Percentiles rank a stretch among this genome's conserved stretches.
Conservation (phyloP, 2,329 filamentous ascomycete genomes). For the Verticillium tricorpus region DNA sequence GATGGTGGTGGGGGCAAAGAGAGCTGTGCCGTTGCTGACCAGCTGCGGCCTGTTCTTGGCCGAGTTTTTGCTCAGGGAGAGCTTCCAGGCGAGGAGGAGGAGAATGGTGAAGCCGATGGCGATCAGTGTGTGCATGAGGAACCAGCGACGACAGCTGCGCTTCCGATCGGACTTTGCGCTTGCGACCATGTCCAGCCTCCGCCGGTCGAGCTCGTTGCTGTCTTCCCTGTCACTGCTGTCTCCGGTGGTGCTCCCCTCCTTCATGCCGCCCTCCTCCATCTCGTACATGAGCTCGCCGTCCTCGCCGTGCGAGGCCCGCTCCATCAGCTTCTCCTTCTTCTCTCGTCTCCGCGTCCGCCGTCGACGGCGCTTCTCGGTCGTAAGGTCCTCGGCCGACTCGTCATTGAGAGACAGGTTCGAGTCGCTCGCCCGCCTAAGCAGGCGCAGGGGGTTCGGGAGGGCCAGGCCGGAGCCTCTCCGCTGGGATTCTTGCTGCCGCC, state of each 20-base stretch:
- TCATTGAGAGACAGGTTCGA: constrained; percentile 29
- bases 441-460: constrained; percentile 44
- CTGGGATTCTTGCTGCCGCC: constrained; percentile 43
- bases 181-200: constrained; percentile 42
- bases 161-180: constrained; percentile 43
- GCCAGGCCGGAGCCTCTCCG: constrained; percentile 44
- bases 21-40: constrained; percentile 76
- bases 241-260: constrained; percentile 60
- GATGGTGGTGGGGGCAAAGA: constrained; percentile 89
- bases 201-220: constrained; percentile 54
- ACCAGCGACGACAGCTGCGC: constrained; percentile 49
- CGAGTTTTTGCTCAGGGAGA: constrained; percentile 39
- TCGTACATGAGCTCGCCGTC: constrained; percentile 80
- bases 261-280: constrained; percentile 77
- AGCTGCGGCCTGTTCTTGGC: constrained; percentile 29
- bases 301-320: constrained; percentile 56
- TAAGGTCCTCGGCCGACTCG: constrained; percentile 44
- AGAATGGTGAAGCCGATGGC: constrained; percentile 51
- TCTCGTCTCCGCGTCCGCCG: constrained; percentile 46
- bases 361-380: constrained; percentile 46
- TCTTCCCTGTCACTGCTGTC: constrained; percentile 58
- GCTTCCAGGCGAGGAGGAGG: constrained; percentile 53
- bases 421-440: constrained; percentile 34
- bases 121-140: constrained; percentile 48
- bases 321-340: constrained; percentile 48